Evolutionary conservation across 139 green algal genomes (phyloP), one percentile per base, ranked within the genome.

Genomic region (Gonium pectorale): DNA sequence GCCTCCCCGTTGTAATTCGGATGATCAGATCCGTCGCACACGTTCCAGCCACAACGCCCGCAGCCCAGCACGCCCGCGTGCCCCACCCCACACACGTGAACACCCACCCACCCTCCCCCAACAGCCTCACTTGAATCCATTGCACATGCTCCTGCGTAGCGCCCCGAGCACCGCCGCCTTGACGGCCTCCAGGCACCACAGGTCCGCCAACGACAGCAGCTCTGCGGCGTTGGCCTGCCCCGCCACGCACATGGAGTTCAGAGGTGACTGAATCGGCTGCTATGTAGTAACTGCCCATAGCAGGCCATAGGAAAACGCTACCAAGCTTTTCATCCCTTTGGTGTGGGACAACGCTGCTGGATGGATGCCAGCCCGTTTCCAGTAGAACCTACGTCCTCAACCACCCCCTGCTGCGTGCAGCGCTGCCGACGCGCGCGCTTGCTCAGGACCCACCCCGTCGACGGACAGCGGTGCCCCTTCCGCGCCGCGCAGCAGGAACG

Each of bases 141-240:
- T 56, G 46, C 64, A 77, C 44, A 64, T 35, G 7, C 5, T 33
- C 35, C 49, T 64, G 38, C 79, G 35, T 46, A 85, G 64, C 40
- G 46, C 40, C 17, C 3, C 21, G 26, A 85, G 31, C 64, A 85
- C 79, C 27, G 44, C 49, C 1, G 35, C 26, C 64, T 77, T 75
- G 35, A 85, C 0, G 13, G 26, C 19, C 15, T 51, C 26, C 41
- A 67, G 26, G 35, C 63, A 75, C 79, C 79, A 85, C 64, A 78
- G 24, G 44, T 85, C 79, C 3, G 79, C 46, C 64, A 85, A 49
- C 11, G 33, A n/a, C 64, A 85, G 79, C 44, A 85, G 79, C 64
- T 85, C 64, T 4, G 79, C 79, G 5, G 79, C 79, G 46, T 77
- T 85, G 33, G 8, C 7, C 79, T 85, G 66, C 29, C 13, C 2